Evolutionary conservation across 176 grass and related monocot genomes (phyloP), one percentile per base, ranked within the genome.

Genomic region (Areca catechu): DNA sequence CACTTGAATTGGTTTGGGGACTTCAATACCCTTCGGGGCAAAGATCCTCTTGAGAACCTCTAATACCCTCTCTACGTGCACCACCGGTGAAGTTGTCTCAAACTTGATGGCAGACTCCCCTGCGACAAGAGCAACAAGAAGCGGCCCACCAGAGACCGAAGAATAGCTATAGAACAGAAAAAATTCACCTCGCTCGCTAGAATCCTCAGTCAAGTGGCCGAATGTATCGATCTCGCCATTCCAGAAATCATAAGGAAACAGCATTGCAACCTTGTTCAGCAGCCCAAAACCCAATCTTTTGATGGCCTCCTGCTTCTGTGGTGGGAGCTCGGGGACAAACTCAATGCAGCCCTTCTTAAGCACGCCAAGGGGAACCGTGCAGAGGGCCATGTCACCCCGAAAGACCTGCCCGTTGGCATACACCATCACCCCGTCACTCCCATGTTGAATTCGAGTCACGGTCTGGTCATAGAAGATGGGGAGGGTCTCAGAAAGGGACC

Each of bases 131-230:
- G 83, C 93, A 65, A 97, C 60, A 25, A 97, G 84, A 37, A 97
- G 66, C 9, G 87, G 93, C 23, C 87, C 93, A 56, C 93, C 93
- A 60, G 93, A 83, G 22, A 97, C 93, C 19, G 93, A 92, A 53
- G 87, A 80, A 69, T 97, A 97, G 63, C 86, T 91, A 67, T 97
- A 97, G 78, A 97, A 97, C 68, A 97, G 58, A 65, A 97, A 92
- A 48, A 97, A 97, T 30, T 92, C 78, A 2, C 87, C 93, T 22
- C 93, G 84, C 49, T 88, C 72, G 43, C 61, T 57, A 66, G 81
- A 82, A 52, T 88, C 70, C 62, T 88, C 83, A 1, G 87, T 88
- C 67, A 97, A 85, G 71, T 97, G 93, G 24, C 93, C 93, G 75
- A 97, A 97, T 53, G 93, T 97, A 76, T 97, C 93, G 3, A 91